Base-by-base conservation (phyloP, 2,329 filamentous ascomycete species). In the Paecilomyces sp. region DNA sequence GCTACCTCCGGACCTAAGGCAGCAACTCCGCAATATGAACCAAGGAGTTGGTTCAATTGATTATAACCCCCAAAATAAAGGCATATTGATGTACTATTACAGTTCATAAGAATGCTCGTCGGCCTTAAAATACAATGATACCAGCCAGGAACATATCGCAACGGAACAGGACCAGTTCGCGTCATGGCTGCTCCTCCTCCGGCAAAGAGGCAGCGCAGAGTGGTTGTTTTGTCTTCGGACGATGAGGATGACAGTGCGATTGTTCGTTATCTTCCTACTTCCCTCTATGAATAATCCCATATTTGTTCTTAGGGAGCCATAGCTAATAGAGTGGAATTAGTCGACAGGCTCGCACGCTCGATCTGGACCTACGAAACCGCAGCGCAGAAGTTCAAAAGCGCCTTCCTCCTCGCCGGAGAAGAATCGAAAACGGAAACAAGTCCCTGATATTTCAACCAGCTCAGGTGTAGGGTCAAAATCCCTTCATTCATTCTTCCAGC, bases 401-500 rank as follows among this genome's bases (percentile, higher is more conserved):
- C 65, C 72, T 24, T 67, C 66, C 30, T 67, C 69, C 2, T 74
- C 71, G 3, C 73, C 75, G 2, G 68, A 71, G 56, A 75, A 74
- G 55, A 63, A 64, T 52, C 68, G 63, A 56, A 70, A 70, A 64
- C 58, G 50, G 59, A 64, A 15, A 33, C 28, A 55, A 54, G 28
- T 54, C 33, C 55, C 57, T 53, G 63, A 58, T 30, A 55, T 65
- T 41, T 60, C 59, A 12, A 58, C n/a, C 41, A 15, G 18, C 41
- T 47, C 63, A 4, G 67, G 69, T 7, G 18, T 62, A 3, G 67
- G 69, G 53, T 64, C 66, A 3, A 75, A 71, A 55, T 75, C 77
- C 1, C 62, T 80, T 13, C 72, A 76, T 51, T 71, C 63, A n/a
- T 78, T 78, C 62, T 79, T 79, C 57, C 67, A 67, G 13, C 70